These are phyloP conservation scores for Cordyceps militaris DNA, from an alignment of 2,329 filamentous ascomycete species.

Conservation along the genomic window DNA sequence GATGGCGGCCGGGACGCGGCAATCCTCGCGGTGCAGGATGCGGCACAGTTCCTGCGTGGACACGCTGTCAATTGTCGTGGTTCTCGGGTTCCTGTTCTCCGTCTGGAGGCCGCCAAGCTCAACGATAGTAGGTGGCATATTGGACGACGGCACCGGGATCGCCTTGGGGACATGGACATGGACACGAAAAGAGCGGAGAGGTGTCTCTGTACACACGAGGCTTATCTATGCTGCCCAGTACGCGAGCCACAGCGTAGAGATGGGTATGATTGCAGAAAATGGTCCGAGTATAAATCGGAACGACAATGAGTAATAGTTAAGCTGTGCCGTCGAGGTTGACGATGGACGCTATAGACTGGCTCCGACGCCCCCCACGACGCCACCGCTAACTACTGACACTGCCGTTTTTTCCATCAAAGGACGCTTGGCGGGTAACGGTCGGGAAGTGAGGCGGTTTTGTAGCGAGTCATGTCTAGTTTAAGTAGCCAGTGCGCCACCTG, in stretches of 20 bases:
- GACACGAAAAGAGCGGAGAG: background rate
- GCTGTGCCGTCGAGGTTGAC: background rate
- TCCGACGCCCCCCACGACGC: background rate
- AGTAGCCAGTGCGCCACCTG: background rate
- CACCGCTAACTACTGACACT: background rate
- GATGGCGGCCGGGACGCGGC: conserved; percentile 14
- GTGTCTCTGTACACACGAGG: background rate
- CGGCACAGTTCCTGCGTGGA: conserved; percentile 15
- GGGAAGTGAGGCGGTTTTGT: conserved; percentile 1
- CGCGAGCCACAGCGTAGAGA: background rate
- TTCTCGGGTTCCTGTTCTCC: conserved; percentile 16
- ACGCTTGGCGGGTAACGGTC: background rate
- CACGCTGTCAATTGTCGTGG: conserved; percentile 14
- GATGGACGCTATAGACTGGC: background rate
- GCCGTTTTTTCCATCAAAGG: background rate
- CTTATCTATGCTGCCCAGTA: background rate
- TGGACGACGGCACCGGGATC: background rate
- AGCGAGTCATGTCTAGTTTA: conserved; percentile 11
- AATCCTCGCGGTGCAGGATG: conserved; percentile 18
- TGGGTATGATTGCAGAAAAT: too few relatives aligned
- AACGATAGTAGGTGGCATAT: conserved; percentile 1
- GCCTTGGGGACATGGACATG: background rate
- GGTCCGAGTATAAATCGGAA: background rate
- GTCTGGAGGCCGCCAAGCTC: conserved; percentile 16
- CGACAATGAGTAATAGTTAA: background rate